phyloP scores from a whole-genome alignment of 768 basidiomycete genomes.

The Agrocybe pediades region DNA sequence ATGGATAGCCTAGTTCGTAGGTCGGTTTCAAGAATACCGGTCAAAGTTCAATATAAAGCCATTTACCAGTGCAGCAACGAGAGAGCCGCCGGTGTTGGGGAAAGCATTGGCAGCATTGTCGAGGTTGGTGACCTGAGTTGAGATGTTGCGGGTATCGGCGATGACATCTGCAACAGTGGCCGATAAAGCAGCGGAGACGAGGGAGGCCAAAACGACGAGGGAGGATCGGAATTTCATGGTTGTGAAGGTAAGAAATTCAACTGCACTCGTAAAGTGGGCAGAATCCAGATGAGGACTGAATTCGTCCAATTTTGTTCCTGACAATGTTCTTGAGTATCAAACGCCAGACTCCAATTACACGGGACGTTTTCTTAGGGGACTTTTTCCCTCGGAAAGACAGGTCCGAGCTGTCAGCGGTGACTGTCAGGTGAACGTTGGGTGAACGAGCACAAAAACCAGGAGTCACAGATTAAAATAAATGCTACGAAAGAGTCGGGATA shows the following conservation, averaged over 20 bases:
- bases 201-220: not conserved
- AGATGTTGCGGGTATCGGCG: slow-evolving; percentile 25
- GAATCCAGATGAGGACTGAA: too few species aligned
- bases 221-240: not conserved
- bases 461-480: too few species aligned
- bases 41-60: not conserved
- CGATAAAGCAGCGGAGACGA: not conserved
- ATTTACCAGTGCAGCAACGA: slow-evolving; percentile 24
- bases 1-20: slow-evolving; percentile 31
- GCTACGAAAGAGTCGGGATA: too few species aligned
- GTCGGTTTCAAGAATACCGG: not conserved
- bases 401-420: too few species aligned
- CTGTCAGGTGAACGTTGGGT: too few species aligned
- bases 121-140: slow-evolving; percentile 23
- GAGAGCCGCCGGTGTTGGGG: slow-evolving; percentile 27
- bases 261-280: too few species aligned
- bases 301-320: too few species aligned
- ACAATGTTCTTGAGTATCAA: too few species aligned
- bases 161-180: slow-evolving; percentile 23
- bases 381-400: too few species aligned
- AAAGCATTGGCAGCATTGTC: slow-evolving; percentile 28
- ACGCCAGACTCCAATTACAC: too few species aligned
- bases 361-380: too few species aligned
- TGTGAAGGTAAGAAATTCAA: not conserved
- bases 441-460: too few species aligned